Percentiles rank a stretch among this genome's conserved stretches.
phyloP scores from a whole-genome alignment of 805 yeast genomes.

The Zygosaccharomyces pseudorouxii region DNA sequence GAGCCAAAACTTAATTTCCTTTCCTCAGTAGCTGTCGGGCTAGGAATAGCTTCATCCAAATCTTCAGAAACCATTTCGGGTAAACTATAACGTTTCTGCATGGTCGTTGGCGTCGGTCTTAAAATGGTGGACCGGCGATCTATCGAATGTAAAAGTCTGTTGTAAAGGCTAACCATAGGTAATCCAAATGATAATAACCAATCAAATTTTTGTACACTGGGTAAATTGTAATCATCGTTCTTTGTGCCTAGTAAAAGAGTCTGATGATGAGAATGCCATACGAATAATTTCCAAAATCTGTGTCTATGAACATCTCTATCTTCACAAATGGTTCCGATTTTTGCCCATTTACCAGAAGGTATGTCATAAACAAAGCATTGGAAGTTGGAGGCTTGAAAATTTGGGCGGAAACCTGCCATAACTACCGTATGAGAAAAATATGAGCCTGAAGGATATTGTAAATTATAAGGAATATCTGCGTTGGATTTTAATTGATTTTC shows the following conservation, averaged over 20 bases:
- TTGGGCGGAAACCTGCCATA: constrained; percentile 53
- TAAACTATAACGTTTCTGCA: not conserved
- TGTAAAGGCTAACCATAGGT: constrained; percentile 48
- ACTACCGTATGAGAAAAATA: constrained; percentile 63
- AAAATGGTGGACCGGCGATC: constrained; percentile 1
- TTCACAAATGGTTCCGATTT: constrained; percentile 50
- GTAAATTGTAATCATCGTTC: constrained; percentile 23
- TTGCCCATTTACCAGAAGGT: constrained; percentile 50
- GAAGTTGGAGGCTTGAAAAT: constrained; percentile 30
- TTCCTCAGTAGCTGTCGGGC: not conserved
- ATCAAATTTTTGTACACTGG: constrained; percentile 42
- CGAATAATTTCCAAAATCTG: constrained; percentile 61
- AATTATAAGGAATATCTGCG: constrained; percentile 32
- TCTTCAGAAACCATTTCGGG: constrained; percentile 1
- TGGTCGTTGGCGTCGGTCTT: not conserved
- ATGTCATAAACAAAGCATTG: constrained; percentile 33
- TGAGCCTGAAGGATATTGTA: constrained; percentile 56
- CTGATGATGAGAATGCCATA: constrained; percentile 77
- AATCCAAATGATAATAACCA: constrained; percentile 47
- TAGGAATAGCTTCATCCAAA: not conserved
- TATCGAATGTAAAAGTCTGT: constrained; percentile 10
- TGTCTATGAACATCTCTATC: constrained; percentile 52
- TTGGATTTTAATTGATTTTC: constrained; percentile 18
- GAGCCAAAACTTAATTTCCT: constrained; percentile 15
- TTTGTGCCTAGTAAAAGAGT: constrained; percentile 54